Percentiles rank a stretch among this genome's conserved stretches.
Conservation (phyloP, 352 stramenopile genomes). For the Phytophthora capsici region DNA sequence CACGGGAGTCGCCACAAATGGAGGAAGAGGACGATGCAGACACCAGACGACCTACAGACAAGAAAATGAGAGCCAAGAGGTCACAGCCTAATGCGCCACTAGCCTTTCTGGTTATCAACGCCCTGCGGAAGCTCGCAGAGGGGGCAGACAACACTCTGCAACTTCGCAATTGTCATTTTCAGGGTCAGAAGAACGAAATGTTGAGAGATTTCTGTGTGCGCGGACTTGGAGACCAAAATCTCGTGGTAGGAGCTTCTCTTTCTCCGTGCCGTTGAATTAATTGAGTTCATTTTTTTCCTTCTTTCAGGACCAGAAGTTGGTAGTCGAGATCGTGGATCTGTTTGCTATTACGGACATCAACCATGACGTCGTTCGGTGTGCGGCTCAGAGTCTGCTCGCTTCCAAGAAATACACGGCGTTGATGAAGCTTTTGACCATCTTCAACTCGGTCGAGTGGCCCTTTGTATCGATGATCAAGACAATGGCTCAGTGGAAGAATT, state of each 20-base stretch:
- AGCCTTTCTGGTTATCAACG: constrained; percentile 63
- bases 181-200: constrained; percentile 32
- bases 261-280: background rate
- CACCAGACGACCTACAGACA: background rate
- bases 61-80: constrained; percentile 30
- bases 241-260: constrained; percentile 16
- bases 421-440: constrained; percentile 54
- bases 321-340: constrained; percentile 66
- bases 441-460: constrained; percentile 44
- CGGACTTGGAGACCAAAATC: constrained; percentile 22
- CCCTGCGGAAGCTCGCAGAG: constrained; percentile 48
- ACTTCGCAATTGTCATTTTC: constrained; percentile 2
- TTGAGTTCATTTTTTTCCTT: background rate
- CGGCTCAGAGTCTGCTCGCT: constrained; percentile 32
- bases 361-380: constrained; percentile 12
- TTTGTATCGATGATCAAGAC: constrained; percentile 44
- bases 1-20: constrained; percentile 16
- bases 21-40: background rate
- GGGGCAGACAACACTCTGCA: background rate
- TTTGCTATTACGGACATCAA: constrained; percentile 47
- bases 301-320: constrained; percentile 56
- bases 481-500: constrained; percentile 65
- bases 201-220: constrained; percentile 41
- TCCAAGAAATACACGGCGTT: constrained; percentile 58
- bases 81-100: constrained; percentile 59